Evolutionary conservation across 2,329 filamentous ascomycete species (phyloP), one percentile per base, ranked within the genome.

Genomic region (Penicillium digitatum): DNA sequence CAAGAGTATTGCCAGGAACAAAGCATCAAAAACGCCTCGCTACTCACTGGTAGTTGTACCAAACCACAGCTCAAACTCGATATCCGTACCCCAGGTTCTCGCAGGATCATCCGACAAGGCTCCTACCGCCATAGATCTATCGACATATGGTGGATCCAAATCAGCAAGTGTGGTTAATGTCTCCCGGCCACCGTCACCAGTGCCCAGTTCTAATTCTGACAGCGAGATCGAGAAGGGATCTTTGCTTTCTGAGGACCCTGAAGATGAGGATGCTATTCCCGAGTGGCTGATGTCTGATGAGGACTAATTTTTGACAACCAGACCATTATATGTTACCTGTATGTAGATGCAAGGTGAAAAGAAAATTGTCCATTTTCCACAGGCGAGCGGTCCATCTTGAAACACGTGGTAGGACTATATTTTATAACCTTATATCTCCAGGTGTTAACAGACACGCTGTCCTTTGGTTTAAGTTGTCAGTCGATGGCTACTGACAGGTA

Each of bases 181-280:
- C 10, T 68, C 68, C 0, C 55, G 53, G 18, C 52, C 65, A 24
- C 34, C 56, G 5, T 35, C 50, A 8, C 39, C 50, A 14, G 39
- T 40, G 22, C 32, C 45, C 55, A 20, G 60, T 16, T 60, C 63
- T 29, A 66, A 68, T 38, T 66, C 66, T 24, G 69, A 66, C 52
- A 70, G 63, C 40, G 69, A 75, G 46, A 68, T 72, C 18, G 79
- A 82, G 35, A 68, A 72, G 38, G 78, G 76, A 0, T 84, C 81
- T 5, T 65, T 85, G 44, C 69, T 82, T 8, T 82, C 83, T 1
- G 80, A 86, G 62, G 84, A 87, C 62, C 83, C 84, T 0, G 84
- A 86, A 31, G 84, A 87, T 61, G 82, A 85, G 47, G 83, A 86
- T 66, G 82, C 82, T 2, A 83, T 86, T 59, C 84, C 84, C 3